Base-by-base conservation (phyloP, 306 rosid genomes). In the Begonia masoniana region DNA sequence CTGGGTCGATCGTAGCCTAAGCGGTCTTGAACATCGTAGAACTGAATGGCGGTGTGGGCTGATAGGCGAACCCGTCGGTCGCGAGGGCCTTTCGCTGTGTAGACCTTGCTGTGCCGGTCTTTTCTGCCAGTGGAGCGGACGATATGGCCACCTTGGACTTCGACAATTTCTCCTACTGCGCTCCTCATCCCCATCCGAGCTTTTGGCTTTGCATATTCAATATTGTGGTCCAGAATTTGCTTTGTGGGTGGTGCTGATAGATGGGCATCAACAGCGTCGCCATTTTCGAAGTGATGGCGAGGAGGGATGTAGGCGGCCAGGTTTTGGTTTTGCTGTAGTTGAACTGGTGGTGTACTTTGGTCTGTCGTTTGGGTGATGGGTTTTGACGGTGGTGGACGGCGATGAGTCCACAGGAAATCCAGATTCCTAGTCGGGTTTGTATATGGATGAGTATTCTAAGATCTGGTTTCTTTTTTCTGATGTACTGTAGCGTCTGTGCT, bases 11-110 rank as follows among this genome's bases (percentile, higher is more conserved):
- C 95, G 51, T 79, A 88, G 57, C 97, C 95, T 13, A 84, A 64
- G 0, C 95, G 83, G 60, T 88, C 95, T 42, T 88, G 97, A 41
- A 88, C 82, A 67, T 88, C 97, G 50, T 88, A 84, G 75, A 88
- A 88, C 31, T 76, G 81, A 47, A 88, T 84, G 45, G 97, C 93
- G 3, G 95, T 88, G 72, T 82, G 88, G 9, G 97, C 95, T 0
- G 95, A 79, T 47, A 84, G 60, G 11, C 93, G 48, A 13, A 43
- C 48, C 13, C 48, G 12, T 43, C 48, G 12, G 48, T 43, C 48
- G n/a, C 48, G 48, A 43, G 48, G 48, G 13, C 48, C 48, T 43
- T 43, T 43, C 48, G 48, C 48, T 13, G 48, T 43, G 48, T 43
- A 43, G 48, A 43, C 48, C 48, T 43, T 43, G 48, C 48, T 43